Evolutionary conservation across 331 rosid species (phyloP).

Genomic region (Pyrus hybrid): DNA sequence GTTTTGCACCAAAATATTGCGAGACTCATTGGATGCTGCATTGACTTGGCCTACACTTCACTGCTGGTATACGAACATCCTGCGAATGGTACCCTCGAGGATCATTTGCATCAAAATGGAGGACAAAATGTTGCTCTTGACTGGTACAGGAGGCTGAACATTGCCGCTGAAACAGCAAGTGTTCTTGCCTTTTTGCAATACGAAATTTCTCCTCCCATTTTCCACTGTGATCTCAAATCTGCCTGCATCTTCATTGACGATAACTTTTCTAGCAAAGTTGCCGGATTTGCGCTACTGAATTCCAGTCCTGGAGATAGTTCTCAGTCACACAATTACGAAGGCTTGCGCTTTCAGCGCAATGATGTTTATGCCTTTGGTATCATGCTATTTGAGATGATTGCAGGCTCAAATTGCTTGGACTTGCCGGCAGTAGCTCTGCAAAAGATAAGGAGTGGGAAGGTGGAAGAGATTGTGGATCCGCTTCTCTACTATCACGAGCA

Average conservation of each 20-base stretch:
- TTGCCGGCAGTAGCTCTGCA: slow-evolving; percentile 49
- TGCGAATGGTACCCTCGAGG: slow-evolving; percentile 66
- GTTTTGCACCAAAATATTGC: slow-evolving; percentile 55
- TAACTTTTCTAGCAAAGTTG: slow-evolving; percentile 54
- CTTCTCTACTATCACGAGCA: slow-evolving; percentile 64
- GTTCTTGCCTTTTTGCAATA: slow-evolving; percentile 60
- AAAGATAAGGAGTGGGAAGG: slow-evolving; percentile 60
- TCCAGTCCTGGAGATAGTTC: slow-evolving; percentile 19
- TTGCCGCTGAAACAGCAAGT: slow-evolving; percentile 69
- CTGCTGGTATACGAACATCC: slow-evolving; percentile 70
- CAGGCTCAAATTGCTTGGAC: slow-evolving; percentile 61
- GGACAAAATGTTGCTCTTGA: slow-evolving; percentile 45
- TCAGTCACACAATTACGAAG: slow-evolving; percentile 18
- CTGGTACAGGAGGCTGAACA: slow-evolving; percentile 67
- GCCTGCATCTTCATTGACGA: slow-evolving; percentile 52
- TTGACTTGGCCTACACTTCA: slow-evolving; percentile 47
- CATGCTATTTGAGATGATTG: slow-evolving; percentile 66
- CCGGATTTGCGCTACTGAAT: slow-evolving; percentile 52
- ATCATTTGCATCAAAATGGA: slow-evolving; percentile 48
- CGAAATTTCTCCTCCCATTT: slow-evolving; percentile 69
- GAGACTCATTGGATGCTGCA: slow-evolving; percentile 65
- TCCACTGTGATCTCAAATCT: slow-evolving; percentile 68
- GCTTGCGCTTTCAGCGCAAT: slow-evolving; percentile 24
- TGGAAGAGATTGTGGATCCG: slow-evolving; percentile 85
- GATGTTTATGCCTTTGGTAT: slow-evolving; percentile 83